These are phyloP conservation scores for Paecilomyces sp. DNA, from an alignment of 2,329 filamentous ascomycete species.

Conservation along the genomic window DNA sequence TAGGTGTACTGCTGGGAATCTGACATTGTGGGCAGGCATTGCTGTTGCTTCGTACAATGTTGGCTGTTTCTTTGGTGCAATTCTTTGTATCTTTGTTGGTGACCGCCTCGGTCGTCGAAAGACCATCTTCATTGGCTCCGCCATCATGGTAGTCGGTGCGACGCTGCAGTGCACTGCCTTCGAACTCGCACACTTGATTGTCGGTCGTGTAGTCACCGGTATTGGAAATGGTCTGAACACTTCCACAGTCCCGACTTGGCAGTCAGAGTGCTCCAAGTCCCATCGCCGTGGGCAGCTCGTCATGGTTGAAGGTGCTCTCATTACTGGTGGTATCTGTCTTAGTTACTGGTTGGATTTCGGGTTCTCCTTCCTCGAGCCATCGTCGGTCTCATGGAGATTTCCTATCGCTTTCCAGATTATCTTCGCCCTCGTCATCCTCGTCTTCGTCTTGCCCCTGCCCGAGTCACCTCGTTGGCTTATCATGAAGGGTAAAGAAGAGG, in stretches of 20 bases:
- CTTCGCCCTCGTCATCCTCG: slow-evolving; percentile 46
- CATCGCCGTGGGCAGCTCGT: slow-evolving; percentile 46
- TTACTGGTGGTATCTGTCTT: slow-evolving; percentile 45
- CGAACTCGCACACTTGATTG: slow-evolving; percentile 42
- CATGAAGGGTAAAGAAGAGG: slow-evolving; percentile 48
- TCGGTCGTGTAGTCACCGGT: slow-evolving; percentile 46
- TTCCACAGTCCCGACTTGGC: slow-evolving; percentile 46
- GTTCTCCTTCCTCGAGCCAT: slow-evolving; percentile 46
- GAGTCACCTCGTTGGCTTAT: slow-evolving; percentile 55
- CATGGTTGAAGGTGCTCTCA: slow-evolving; percentile 48
- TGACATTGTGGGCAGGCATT: slow-evolving; percentile 22
- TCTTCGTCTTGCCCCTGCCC: slow-evolving; percentile 43
- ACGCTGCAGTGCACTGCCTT: slow-evolving; percentile 43
- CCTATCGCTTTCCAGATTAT: slow-evolving; percentile 53
- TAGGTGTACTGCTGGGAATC: background rate
- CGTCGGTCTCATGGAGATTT: slow-evolving; percentile 46
- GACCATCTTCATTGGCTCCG: slow-evolving; percentile 43
- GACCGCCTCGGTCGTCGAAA: slow-evolving; percentile 45
- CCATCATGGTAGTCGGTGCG: slow-evolving; percentile 45
- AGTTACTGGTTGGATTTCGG: slow-evolving; percentile 47
- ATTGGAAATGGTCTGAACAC: slow-evolving; percentile 49
- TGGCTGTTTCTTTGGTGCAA: slow-evolving; percentile 46
- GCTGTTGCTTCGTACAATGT: slow-evolving; percentile 39
- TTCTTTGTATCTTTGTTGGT: slow-evolving; percentile 45
- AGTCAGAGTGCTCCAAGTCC: slow-evolving; percentile 45